A percentile compares a stretch with the other conserved stretches of the same genome.
Conservation (phyloP, 2,329 filamentous ascomycete species). For the Sporothrix schenckii region DNA sequence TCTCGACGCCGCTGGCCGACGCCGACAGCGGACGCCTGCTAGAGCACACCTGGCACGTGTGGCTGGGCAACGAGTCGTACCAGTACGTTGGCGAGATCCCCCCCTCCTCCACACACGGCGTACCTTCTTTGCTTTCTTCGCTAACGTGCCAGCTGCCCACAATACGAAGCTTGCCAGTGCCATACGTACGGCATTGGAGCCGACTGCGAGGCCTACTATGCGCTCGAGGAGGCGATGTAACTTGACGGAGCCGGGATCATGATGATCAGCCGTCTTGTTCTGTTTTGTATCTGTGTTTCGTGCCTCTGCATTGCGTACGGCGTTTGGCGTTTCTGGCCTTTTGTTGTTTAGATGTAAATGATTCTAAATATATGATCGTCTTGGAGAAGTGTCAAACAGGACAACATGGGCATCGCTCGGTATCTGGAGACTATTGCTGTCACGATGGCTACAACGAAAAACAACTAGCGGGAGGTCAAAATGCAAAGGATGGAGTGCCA, state of each 20-base stretch:
- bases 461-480: not conserved
- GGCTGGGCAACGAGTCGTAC: constrained; percentile 36
- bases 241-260: not conserved
- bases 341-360: no score
- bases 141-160: constrained; percentile 34
- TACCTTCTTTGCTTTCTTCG: not conserved
- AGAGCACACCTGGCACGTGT: constrained; percentile 59
- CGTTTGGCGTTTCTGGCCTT: not conserved
- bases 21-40: constrained; percentile 53
- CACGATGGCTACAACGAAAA: not conserved
- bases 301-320: not conserved
- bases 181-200: constrained; percentile 37
- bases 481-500: not conserved
- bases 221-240: constrained; percentile 27
- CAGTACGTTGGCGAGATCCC: constrained; percentile 31
- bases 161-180: constrained; percentile 36
- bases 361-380: no score
- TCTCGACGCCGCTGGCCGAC: constrained; percentile 49
- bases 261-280: not conserved
- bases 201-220: constrained; percentile 35
- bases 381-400: no score
- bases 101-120: not conserved
- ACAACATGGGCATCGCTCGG: not conserved
- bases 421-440: not conserved
- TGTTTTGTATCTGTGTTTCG: not conserved